phyloP scores from a whole-genome alignment of 306 rosid genomes.

The Prunus kanzakura region DNA sequence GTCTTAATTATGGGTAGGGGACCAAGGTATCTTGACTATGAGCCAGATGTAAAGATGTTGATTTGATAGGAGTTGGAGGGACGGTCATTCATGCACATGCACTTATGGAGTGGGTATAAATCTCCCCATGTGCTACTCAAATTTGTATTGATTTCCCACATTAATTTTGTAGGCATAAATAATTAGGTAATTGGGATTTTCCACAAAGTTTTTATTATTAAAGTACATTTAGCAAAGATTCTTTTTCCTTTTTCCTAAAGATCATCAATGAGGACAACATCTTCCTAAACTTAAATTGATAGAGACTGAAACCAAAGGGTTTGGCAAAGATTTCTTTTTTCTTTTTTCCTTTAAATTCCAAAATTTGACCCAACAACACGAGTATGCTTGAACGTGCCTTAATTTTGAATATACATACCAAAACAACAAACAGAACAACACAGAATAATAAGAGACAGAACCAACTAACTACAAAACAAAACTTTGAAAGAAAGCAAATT shows the following conservation, averaged over 20 bases:
- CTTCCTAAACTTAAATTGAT: background rate
- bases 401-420: background rate
- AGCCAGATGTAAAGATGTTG: constrained; percentile 17
- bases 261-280: background rate
- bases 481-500: constrained; percentile 8
- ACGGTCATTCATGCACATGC: constrained; percentile 44
- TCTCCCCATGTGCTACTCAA: constrained; percentile 4
- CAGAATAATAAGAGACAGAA: background rate
- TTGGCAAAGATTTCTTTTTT: background rate
- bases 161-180: constrained; percentile 1
- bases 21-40: background rate
- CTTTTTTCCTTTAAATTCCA: background rate
- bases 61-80: constrained; percentile 3
- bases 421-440: background rate
- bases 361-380: background rate
- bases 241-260: background rate
- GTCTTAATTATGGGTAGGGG: constrained; percentile 8
- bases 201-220: background rate
- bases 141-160: constrained; percentile 10
- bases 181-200: constrained; percentile 9
- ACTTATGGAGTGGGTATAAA: constrained; percentile 19
- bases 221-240: background rate
- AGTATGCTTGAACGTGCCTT: background rate
- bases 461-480: constrained; percentile 9
- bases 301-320: constrained; percentile 3